Evolutionary conservation across 1,284 basidiomycete species (phyloP).

Genomic region (Somion occarium): DNA sequence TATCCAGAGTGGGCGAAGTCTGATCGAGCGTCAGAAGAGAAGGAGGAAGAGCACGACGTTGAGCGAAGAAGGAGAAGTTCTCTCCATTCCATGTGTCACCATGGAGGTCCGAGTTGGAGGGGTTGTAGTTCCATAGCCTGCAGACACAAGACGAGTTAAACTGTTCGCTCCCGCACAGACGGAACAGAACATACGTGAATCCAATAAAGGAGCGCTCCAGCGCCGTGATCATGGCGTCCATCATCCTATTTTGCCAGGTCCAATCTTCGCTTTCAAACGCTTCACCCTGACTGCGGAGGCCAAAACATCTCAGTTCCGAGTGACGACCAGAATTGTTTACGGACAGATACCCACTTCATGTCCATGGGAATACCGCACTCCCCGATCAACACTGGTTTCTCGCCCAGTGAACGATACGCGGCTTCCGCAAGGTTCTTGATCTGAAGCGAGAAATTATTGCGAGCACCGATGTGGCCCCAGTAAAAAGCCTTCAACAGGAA

Average conservation of each 20-base stretch:
- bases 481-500: conserved; percentile 78
- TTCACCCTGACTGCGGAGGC: conserved; percentile 48
- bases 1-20: conserved; percentile 62
- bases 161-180: too few species aligned
- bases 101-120: conserved; percentile 69
- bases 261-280: conserved; percentile 76
- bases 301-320: background rate
- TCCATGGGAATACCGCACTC: conserved; percentile 95
- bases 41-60: conserved; percentile 47
- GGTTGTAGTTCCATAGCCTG: conserved; percentile 95
- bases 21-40: conserved; percentile 49
- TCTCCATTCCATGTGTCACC: conserved; percentile 97
- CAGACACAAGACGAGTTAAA: too few species aligned
- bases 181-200: conserved; percentile 73
- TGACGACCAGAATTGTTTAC: too few species aligned
- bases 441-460: conserved; percentile 80
- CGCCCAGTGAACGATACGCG: conserved; percentile 65
- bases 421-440: conserved; percentile 75
- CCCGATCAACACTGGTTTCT: conserved; percentile 80
- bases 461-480: conserved; percentile 78
- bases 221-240: conserved; percentile 82
- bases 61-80: conserved; percentile 92
- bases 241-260: conserved; percentile 79
- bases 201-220: conserved; percentile 70
- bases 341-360: conserved; percentile 69